Evolutionary conservation across 768 basidiomycete genomes (phyloP).

Genomic region (Dentipellis sp.): DNA sequence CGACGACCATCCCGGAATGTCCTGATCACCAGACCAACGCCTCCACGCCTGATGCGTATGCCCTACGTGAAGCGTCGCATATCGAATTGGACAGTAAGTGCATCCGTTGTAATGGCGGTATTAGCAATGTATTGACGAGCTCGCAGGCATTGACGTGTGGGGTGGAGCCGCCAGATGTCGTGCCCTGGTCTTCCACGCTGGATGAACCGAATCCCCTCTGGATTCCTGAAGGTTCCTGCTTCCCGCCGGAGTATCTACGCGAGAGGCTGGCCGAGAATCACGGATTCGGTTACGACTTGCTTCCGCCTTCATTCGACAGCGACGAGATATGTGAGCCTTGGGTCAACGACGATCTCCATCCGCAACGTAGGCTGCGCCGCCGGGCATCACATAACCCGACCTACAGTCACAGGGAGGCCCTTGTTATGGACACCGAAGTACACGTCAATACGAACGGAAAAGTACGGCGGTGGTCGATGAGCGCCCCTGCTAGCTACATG

Average conservation of each 20-base stretch:
- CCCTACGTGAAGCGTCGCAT: neutral
- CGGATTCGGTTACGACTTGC: neutral
- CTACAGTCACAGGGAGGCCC: neutral
- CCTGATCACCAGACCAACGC: constrained; percentile 12
- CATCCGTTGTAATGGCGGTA: neutral
- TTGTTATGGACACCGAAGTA: neutral
- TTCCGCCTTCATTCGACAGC: neutral
- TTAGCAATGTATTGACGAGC: neutral
- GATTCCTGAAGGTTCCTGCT: constrained; percentile 13
- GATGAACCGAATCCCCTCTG: constrained; percentile 5
- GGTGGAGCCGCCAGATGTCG: constrained; percentile 7
- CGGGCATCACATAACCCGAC: neutral
- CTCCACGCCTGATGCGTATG: constrained; percentile 6
- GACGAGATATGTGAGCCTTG: neutral
- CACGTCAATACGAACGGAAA: neutral
- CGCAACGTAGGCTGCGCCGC: neutral
- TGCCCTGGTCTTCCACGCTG: constrained; percentile 13
- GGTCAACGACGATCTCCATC: neutral
- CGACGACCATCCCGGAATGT: constrained; percentile 5
- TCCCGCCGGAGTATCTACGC: constrained; percentile 11
- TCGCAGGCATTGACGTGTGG: constrained; percentile 3
- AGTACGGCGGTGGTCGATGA: constrained; percentile 14
- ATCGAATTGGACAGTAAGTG: constrained; percentile 11
- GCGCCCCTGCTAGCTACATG: constrained; percentile 11
- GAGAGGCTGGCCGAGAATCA: constrained; percentile 1